A percentile compares a stretch with the other conserved stretches of the same genome.
Conservation (phyloP, 345 rosid species). For the Gossypium raimondii region DNA sequence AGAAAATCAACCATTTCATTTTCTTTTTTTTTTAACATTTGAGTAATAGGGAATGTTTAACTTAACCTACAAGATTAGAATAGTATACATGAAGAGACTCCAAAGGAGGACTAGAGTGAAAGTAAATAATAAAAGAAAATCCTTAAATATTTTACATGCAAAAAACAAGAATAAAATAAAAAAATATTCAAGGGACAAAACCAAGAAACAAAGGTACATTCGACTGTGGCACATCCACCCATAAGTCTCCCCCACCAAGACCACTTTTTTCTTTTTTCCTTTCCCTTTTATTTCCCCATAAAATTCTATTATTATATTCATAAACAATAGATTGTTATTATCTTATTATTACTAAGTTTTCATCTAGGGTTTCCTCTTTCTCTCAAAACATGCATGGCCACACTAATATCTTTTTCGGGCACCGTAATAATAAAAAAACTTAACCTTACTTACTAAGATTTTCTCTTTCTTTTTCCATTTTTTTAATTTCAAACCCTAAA, state of each 20-base stretch:
- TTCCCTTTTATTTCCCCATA: slow-evolving; percentile 9
- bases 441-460: too few relatives aligned
- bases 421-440: slow-evolving; percentile 15
- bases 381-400: slow-evolving; percentile 31
- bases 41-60: not conserved
- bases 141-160: slow-evolving; percentile 16
- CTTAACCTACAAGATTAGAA: not conserved
- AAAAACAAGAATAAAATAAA: not conserved
- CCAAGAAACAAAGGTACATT: slow-evolving; percentile 35
- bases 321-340: not conserved
- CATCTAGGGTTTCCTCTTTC: slow-evolving; percentile 20
- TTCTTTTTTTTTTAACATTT: too few relatives aligned
- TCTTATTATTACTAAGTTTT: slow-evolving; percentile 8
- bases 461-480: too few relatives aligned
- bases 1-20: too few relatives aligned
- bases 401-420: slow-evolving; percentile 20
- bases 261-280: slow-evolving; percentile 19
- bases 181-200: slow-evolving; percentile 15
- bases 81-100: not conserved
- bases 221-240: slow-evolving; percentile 38
- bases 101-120: too few relatives aligned
- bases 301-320: slow-evolving; percentile 1
- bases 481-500: slow-evolving; percentile 22
- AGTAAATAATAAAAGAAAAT: not conserved
- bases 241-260: slow-evolving; percentile 29